phyloP scores from a whole-genome alignment of 1,284 basidiomycete species.

The Marasmius sp. region DNA sequence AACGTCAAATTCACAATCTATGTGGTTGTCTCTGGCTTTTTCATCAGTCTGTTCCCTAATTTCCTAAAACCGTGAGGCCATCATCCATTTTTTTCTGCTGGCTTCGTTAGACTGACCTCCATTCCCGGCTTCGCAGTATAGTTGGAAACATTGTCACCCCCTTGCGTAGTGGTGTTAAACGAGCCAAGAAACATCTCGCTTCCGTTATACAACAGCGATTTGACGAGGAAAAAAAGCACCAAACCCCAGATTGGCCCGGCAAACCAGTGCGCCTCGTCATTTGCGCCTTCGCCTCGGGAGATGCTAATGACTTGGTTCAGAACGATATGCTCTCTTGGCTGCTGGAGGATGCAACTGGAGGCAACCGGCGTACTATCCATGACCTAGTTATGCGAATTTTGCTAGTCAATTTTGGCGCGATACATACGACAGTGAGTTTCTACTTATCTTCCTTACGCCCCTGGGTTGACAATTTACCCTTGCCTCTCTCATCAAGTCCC shows the following conservation, averaged over 20 bases:
- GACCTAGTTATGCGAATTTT: constrained; percentile 17
- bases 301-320: constrained; percentile 11
- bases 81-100: not conserved
- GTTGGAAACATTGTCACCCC: constrained; percentile 25
- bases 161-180: constrained; percentile 24
- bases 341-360: constrained; percentile 22
- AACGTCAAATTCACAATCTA: constrained; percentile 38
- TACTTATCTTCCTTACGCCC: not conserved
- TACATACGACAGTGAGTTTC: constrained; percentile 15
- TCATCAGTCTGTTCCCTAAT: constrained; percentile 35
- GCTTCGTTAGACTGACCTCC: not conserved
- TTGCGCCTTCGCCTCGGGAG: not conserved
- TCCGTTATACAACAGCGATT: constrained; percentile 43
- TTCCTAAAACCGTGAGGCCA: constrained; percentile 38
- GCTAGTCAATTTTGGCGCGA: constrained; percentile 18
- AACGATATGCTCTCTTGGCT: constrained; percentile 30
- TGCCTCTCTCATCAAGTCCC: not conserved
- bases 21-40: constrained; percentile 27
- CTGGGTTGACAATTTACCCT: not conserved
- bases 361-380: constrained; percentile 17
- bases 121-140: constrained; percentile 17
- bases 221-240: constrained; percentile 32
- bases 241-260: constrained; percentile 28
- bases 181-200: constrained; percentile 30
- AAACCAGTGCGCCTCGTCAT: constrained; percentile 25